phyloP scores from a whole-genome alignment of 805 yeast species.

The Candida hungchunana region DNA sequence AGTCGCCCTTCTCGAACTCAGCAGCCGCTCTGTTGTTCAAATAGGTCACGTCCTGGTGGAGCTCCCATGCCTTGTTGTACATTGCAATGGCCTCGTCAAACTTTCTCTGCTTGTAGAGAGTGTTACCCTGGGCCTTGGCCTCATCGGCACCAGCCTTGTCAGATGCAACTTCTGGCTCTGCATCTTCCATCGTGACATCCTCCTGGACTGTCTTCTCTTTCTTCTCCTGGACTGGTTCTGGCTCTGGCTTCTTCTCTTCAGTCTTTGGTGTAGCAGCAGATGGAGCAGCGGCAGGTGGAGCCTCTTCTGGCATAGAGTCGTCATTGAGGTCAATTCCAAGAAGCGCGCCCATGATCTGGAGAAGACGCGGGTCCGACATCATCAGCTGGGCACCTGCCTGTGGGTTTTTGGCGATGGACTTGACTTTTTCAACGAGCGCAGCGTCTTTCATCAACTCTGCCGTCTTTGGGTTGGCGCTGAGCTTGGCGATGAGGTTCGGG shows the following conservation, averaged over 20 bases:
- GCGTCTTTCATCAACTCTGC: slow-evolving; percentile 87
- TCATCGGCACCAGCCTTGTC: slow-evolving; percentile 28
- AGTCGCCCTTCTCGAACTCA: slow-evolving; percentile 92
- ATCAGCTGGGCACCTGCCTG: slow-evolving; percentile 65
- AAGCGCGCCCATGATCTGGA: slow-evolving; percentile 82
- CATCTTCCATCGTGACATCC: too few relatives aligned
- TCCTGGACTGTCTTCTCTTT: too few relatives aligned
- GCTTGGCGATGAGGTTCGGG: slow-evolving; percentile 71
- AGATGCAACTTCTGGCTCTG: slow-evolving; percentile 20
- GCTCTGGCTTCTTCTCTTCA: not conserved
- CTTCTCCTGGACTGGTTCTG: too few relatives aligned
- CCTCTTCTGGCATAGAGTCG: too few relatives aligned
- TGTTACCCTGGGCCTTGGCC: slow-evolving; percentile 82
- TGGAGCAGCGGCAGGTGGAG: slow-evolving; percentile 15
- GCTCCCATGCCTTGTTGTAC: slow-evolving; percentile 83
- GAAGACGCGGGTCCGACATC: slow-evolving; percentile 76
- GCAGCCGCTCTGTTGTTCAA: slow-evolving; percentile 98
- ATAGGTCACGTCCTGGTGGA: slow-evolving; percentile 80
- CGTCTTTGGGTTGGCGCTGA: slow-evolving; percentile 82
- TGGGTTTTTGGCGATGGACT: slow-evolving; percentile 64
- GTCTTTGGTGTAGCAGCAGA: slow-evolving; percentile 22
- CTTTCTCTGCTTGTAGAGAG: slow-evolving; percentile 76
- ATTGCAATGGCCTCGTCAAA: slow-evolving; percentile 90
- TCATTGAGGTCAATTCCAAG: slow-evolving; percentile 73
- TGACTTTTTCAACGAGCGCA: slow-evolving; percentile 64